A percentile compares a stretch with the other conserved stretches of the same genome.
These are phyloP conservation scores for Pythium plurisporium DNA, from an alignment of 352 stramenopile genomes.

Conservation along the genomic window DNA sequence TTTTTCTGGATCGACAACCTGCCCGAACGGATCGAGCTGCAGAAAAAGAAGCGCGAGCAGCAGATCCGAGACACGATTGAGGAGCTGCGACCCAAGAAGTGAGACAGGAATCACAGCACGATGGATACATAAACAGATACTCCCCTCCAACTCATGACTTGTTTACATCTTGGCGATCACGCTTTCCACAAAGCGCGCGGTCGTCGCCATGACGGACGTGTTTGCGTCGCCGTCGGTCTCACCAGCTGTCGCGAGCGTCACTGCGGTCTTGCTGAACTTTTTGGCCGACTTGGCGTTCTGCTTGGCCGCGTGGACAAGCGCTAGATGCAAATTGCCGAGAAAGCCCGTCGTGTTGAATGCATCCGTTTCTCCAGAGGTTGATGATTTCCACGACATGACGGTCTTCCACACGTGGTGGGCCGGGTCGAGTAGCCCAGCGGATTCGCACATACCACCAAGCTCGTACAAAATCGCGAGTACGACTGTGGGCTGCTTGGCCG, in stretches of 20 bases:
- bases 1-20: slow-evolving; percentile 62
- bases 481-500: slow-evolving; percentile 9
- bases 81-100: slow-evolving; percentile 72
- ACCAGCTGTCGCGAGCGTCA: slow-evolving; percentile 8
- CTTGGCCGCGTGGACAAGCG: slow-evolving; percentile 55
- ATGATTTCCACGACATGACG: slow-evolving; percentile 24
- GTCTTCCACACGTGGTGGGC: slow-evolving; percentile 69
- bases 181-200: slow-evolving; percentile 59
- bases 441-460: slow-evolving; percentile 53
- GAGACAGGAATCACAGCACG: slow-evolving; percentile 31
- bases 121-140: neutral
- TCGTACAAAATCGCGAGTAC: slow-evolving; percentile 52
- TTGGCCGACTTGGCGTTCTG: slow-evolving; percentile 61
- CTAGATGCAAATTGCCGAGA: slow-evolving; percentile 57
- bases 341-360: slow-evolving; percentile 27
- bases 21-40: slow-evolving; percentile 58
- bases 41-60: slow-evolving; percentile 62
- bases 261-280: slow-evolving; percentile 57
- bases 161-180: slow-evolving; percentile 40
- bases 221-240: neutral
- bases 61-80: slow-evolving; percentile 75
- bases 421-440: slow-evolving; percentile 32
- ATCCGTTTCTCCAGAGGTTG: neutral
- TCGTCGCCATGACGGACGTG: slow-evolving; percentile 23
- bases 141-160: too few relatives aligned